Conservation (phyloP, 2,329 filamentous ascomycete species). For the Trichoderma asperellum region DNA sequence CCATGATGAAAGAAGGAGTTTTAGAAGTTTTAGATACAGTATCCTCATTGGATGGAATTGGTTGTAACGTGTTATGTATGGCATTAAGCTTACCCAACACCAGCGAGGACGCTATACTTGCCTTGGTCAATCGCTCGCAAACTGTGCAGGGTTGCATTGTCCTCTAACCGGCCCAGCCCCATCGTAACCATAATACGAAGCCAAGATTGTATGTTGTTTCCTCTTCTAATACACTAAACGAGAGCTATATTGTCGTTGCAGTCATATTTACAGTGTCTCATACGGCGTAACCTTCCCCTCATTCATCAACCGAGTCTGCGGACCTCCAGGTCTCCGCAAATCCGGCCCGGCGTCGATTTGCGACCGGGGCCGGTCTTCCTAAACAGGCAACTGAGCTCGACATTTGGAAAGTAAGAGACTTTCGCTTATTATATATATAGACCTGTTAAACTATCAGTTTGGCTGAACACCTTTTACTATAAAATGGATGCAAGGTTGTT, state of each 20-base stretch:
- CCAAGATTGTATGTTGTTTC: neutral
- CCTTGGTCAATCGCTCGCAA: slow-evolving; percentile 11
- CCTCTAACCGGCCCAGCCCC: neutral
- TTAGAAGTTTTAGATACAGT: neutral
- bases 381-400: neutral
- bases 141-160: slow-evolving; percentile 9
- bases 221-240: neutral
- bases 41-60: neutral
- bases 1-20: neutral
- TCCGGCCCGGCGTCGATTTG: neutral
- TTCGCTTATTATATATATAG: neutral
- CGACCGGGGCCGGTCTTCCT: neutral
- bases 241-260: neutral
- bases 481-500: neutral
- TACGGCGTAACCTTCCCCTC: neutral
- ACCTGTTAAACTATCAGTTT: neutral
- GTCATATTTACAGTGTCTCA: neutral
- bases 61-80: too few relatives aligned
- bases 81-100: slow-evolving; percentile 11
- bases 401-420: neutral
- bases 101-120: slow-evolving; percentile 25
- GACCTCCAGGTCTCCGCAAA: neutral
- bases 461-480: neutral
- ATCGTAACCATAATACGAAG: neutral
- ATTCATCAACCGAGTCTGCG: neutral